Base-by-base conservation (phyloP, 495 filamentous ascomycete species). In the Penicillium ochrochloron region DNA sequence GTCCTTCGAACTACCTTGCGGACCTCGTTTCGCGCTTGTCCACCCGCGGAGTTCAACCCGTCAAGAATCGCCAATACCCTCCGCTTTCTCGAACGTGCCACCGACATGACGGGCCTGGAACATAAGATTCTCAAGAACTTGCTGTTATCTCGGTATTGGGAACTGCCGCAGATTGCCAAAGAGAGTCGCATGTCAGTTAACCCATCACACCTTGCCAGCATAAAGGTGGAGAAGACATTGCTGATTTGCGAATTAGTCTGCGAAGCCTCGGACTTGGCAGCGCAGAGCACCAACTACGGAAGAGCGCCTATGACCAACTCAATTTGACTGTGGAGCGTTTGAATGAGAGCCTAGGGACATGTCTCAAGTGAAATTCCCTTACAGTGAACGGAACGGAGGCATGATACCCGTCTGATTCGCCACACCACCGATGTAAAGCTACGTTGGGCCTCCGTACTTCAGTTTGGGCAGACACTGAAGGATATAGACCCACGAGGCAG, bases 61-160 rank as follows among this genome's bases (percentile, higher is more conserved):
- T 73, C 80, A 29, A 85, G 82, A 60, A 86, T 97, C 39, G 73
- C 78, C 56, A 90, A 92, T 57, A 99, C 95, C 0, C 62, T 96
- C 19, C 80, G 83, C 61, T 97, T 99, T 70, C 80, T 98, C 7
- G 78, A 86, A 39, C 83, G 84, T 31, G 95, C 95, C 8, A 81
- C 89, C 10, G 74, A 79, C 50, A 73, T 83, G 62, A 83, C 76
- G 27, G 92, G 93, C 0, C 62, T 94, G 21, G 95, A 98, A 80
- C 92, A 97, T 72, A 81, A 76, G 59, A 88, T 99, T 55, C 58
- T 97, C 57, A 92, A 88, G 74, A 96, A 89, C 66, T 69, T 97
- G 59, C 69, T 92, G 41, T 70, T 86, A 46, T 83, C 88, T 23
- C 76, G 81, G 64, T 90, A 82, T 57, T 90, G 87, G 87, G 75